A percentile compares a stretch with the other conserved stretches of the same genome.
phyloP scores from a whole-genome alignment of 805 yeast species.

The Ogataea minuta region DNA sequence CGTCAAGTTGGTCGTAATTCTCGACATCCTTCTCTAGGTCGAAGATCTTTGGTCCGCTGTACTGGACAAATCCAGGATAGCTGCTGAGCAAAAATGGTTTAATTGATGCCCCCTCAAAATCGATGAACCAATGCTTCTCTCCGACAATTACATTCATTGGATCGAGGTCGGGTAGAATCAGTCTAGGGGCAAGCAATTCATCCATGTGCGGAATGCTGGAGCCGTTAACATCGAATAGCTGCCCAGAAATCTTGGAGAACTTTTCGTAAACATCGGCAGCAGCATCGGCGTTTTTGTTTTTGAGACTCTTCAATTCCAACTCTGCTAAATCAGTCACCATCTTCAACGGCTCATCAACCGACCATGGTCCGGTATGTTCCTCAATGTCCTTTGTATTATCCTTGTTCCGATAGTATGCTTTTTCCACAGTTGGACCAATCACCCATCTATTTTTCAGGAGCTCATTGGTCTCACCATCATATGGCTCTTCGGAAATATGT shows the following conservation, averaged over 20 bases:
- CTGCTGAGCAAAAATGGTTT: slow-evolving; percentile 79
- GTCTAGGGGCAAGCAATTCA: slow-evolving; percentile 67
- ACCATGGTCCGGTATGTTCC: slow-evolving; percentile 77
- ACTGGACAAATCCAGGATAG: slow-evolving; percentile 81
- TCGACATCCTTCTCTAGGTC: slow-evolving; percentile 72
- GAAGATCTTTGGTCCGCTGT: slow-evolving; percentile 86
- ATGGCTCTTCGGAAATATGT: slow-evolving; percentile 34
- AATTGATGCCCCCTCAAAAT: slow-evolving; percentile 77
- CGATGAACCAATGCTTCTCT: slow-evolving; percentile 58
- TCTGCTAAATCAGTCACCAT: slow-evolving; percentile 62
- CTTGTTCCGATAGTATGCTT: slow-evolving; percentile 71
- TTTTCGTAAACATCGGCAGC: slow-evolving; percentile 62
- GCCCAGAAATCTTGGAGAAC: slow-evolving; percentile 53
- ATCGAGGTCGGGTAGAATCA: slow-evolving; percentile 80
- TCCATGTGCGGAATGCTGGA: slow-evolving; percentile 58
- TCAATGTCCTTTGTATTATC: slow-evolving; percentile 50
- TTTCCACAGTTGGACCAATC: slow-evolving; percentile 87
- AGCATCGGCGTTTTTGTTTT: slow-evolving; percentile 12
- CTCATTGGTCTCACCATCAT: slow-evolving; percentile 60
- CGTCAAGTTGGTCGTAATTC: slow-evolving; percentile 63
- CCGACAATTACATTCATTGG: slow-evolving; percentile 77
- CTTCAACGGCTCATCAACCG: slow-evolving; percentile 52
- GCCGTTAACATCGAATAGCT: slow-evolving; percentile 54
- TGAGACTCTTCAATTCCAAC: slow-evolving; percentile 62
- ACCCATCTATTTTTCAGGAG: slow-evolving; percentile 69